Conservation (phyloP, 192 early-diverging fungal species). For the Linnemannia elongata region DNA sequence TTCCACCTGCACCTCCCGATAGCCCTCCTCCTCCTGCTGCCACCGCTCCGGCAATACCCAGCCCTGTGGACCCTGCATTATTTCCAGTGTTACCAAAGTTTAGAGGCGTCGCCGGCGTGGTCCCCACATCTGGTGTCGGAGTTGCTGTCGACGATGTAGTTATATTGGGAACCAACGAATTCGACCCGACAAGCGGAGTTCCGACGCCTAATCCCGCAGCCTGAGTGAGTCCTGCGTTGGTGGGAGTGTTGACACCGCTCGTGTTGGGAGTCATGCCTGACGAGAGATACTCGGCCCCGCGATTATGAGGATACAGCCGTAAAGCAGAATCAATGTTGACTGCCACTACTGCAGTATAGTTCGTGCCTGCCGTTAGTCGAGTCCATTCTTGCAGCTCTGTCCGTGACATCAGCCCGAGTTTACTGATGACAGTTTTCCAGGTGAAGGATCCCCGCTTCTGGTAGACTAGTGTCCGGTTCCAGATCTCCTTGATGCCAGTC, state of each 20-base stretch:
- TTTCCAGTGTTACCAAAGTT: conserved; percentile 14
- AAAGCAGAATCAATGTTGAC: conserved; percentile 31
- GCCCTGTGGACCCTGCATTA: conserved; percentile 5
- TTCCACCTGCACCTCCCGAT: conserved; percentile 5
- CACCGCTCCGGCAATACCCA: neutral
- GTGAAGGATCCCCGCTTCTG: conserved; percentile 55
- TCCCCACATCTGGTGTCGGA: conserved; percentile 26
- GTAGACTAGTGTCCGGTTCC: conserved; percentile 57
- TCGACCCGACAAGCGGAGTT: conserved; percentile 9
- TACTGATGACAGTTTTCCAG: conserved; percentile 66
- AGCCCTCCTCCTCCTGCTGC: neutral
- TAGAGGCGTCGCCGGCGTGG: conserved; percentile 14
- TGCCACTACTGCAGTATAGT: conserved; percentile 34
- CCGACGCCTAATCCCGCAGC: conserved; percentile 9
- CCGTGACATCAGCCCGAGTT: conserved; percentile 64
- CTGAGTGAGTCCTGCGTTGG: neutral
- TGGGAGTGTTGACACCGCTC: conserved; percentile 27
- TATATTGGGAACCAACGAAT: neutral
- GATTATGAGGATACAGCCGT: conserved; percentile 35
- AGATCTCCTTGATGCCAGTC: conserved; percentile 56
- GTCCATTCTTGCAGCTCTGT: conserved; percentile 58
- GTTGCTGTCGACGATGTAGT: neutral
- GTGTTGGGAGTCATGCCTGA: conserved; percentile 20
- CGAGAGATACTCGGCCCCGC: conserved; percentile 12
- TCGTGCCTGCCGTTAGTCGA: conserved; percentile 10